Conservation (phyloP, 768 basidiomycete genomes). For the Boletus tomentosulus region DNA sequence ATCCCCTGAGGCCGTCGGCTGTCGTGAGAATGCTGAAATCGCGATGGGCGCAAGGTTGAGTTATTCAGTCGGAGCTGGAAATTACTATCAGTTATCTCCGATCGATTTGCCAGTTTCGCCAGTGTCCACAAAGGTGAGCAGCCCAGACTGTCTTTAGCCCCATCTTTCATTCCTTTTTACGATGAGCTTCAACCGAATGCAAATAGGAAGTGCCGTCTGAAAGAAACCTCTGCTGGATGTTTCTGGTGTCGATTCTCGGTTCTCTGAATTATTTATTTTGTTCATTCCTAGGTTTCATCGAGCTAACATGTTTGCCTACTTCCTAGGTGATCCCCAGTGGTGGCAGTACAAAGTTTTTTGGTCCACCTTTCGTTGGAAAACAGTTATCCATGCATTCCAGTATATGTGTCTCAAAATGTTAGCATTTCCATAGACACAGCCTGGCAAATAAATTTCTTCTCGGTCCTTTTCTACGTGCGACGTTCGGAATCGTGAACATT, state of each 20-base stretch:
- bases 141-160: not conserved
- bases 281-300: not conserved
- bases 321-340: slow-evolving; percentile 2
- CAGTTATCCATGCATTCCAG: slow-evolving; percentile 12
- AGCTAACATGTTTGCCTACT: slow-evolving; percentile 5
- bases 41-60: slow-evolving; percentile 19
- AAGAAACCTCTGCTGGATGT: slow-evolving; percentile 21
- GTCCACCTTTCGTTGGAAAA: slow-evolving; percentile 5
- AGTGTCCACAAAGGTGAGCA: slow-evolving; percentile 17
- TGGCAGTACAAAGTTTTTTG: not conserved
- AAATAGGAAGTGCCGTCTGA: slow-evolving; percentile 38
- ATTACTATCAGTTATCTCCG: slow-evolving; percentile 4
- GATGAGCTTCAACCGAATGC: slow-evolving; percentile 34
- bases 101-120: not conserved
- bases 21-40: slow-evolving; percentile 33
- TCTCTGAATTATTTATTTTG: slow-evolving; percentile 23
- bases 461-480: not conserved
- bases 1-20: slow-evolving; percentile 35
- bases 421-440: slow-evolving; percentile 9
- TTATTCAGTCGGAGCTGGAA: slow-evolving; percentile 32
- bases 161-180: not conserved
- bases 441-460: not conserved
- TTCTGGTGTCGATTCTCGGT: slow-evolving; percentile 33
- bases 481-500: not conserved
- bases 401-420: slow-evolving; percentile 10